Evolutionary conservation across 1,139 yeast species (phyloP).

Genomic region (Pichia sp.): DNA sequence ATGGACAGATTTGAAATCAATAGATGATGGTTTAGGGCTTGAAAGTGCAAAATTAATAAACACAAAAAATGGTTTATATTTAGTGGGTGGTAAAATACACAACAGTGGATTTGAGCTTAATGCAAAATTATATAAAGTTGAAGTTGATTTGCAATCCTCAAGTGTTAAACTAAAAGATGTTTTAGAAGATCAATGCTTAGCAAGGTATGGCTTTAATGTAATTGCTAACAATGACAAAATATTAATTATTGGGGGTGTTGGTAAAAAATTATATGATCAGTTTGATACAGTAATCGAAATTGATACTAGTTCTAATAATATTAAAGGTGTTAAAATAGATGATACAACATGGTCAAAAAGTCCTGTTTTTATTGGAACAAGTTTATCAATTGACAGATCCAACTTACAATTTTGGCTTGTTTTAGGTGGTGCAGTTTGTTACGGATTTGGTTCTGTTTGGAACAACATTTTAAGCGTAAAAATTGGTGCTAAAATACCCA

Average conservation of each 20-base stretch:
- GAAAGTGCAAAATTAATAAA: slow-evolving; percentile 5
- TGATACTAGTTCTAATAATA: slow-evolving; percentile 26
- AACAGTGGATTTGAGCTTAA: slow-evolving; percentile 33
- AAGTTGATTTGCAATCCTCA: slow-evolving; percentile 15
- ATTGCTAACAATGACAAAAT: slow-evolving; percentile 29
- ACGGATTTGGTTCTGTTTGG: slow-evolving; percentile 73
- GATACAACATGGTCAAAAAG: slow-evolving; percentile 35
- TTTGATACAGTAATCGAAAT: slow-evolving; percentile 35
- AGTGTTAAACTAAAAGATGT: slow-evolving; percentile 1
- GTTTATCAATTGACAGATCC: slow-evolving; percentile 29
- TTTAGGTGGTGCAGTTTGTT: slow-evolving; percentile 83
- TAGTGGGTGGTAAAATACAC: slow-evolving; percentile 48
- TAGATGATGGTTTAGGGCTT: background rate
- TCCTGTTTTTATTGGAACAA: slow-evolving; percentile 60
- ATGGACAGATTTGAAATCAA: slow-evolving; percentile 9
- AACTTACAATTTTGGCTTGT: slow-evolving; percentile 21
- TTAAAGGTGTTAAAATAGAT: slow-evolving; percentile 29
- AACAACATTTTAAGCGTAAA: slow-evolving; percentile 30
- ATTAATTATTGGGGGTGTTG: slow-evolving; percentile 57
- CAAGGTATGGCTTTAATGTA: slow-evolving; percentile 45
- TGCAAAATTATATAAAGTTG: slow-evolving; percentile 33
- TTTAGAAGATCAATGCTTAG: slow-evolving; percentile 26
- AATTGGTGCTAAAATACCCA: background rate
- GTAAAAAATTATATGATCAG: slow-evolving; percentile 34
- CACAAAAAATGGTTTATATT: slow-evolving; percentile 32